These are phyloP conservation scores for Corymbia maculata DNA, from an alignment of 345 rosid species.

Conservation along the genomic window DNA sequence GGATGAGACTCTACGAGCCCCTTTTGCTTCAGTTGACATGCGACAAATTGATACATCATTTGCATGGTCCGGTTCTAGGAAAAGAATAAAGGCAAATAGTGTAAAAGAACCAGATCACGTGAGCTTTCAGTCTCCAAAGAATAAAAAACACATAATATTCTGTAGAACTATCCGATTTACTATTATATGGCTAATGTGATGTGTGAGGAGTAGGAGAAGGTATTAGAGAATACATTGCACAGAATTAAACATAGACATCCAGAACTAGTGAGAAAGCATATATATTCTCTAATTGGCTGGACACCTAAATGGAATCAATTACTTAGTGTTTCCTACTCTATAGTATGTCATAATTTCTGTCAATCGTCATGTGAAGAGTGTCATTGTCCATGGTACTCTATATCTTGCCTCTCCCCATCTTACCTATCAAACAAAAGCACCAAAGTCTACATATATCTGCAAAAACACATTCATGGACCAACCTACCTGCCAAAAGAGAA, in stretches of 20 bases:
- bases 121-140: not conserved
- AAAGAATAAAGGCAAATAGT: not conserved
- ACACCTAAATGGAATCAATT: not conserved
- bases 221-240: not conserved
- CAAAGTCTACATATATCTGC: not conserved
- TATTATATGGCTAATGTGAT: not conserved
- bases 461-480: not conserved
- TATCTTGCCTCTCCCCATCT: not conserved
- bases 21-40: conserved; percentile 45
- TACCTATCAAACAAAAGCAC: not conserved
- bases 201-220: not conserved
- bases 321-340: not conserved
- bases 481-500: conserved; percentile 91
- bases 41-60: conserved; percentile 74
- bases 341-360: not conserved
- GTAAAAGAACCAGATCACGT: not conserved
- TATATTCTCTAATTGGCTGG: not conserved
- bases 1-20: conserved; percentile 48
- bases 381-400: not conserved
- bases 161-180: not conserved
- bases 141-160: not conserved
- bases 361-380: not conserved
- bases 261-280: not conserved
- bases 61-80: conserved; percentile 87
- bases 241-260: not conserved